Evolutionary conservation across 192 early-diverging fungal genomes (phyloP).

Genomic region (Haplosporangium gracile): DNA sequence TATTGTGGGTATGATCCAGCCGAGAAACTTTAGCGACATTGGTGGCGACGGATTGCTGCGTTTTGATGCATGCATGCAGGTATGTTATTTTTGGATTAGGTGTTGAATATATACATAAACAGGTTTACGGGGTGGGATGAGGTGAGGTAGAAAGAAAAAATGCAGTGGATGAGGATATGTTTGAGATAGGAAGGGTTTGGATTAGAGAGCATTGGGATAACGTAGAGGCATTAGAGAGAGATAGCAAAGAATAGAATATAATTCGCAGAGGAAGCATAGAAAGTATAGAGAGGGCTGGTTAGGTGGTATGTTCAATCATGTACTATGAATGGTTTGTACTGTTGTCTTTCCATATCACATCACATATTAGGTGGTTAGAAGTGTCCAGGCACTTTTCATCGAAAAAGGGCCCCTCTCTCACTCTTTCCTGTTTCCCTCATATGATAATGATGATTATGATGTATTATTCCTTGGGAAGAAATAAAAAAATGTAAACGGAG

Average conservation of each 20-base stretch:
- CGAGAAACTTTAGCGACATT: slow-evolving; percentile 60
- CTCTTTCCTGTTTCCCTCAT: too few species aligned
- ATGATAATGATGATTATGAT: too few species aligned
- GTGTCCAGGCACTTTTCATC: too few species aligned
- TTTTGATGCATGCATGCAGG: background rate
- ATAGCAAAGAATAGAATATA: background rate
- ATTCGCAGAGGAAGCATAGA: background rate
- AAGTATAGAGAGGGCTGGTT: background rate
- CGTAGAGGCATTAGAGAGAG: background rate
- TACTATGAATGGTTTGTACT: background rate
- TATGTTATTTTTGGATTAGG: background rate
- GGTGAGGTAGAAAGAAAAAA: background rate
- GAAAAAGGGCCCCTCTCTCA: too few species aligned
- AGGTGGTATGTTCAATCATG: background rate
- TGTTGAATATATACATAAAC: background rate
- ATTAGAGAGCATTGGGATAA: slow-evolving; percentile 2
- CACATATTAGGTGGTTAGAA: too few species aligned
- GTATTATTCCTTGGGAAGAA: too few species aligned
- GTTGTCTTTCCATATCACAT: too few species aligned
- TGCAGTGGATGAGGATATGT: background rate
- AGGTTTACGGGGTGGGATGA: background rate
- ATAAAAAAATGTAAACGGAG: too few species aligned
- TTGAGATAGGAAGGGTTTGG: background rate
- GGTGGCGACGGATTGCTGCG: slow-evolving; percentile 63
- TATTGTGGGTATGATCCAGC: slow-evolving; percentile 63